Base-by-base conservation (phyloP, 2,329 filamentous ascomycete genomes). In the Pseudogymnoascus sp. region DNA sequence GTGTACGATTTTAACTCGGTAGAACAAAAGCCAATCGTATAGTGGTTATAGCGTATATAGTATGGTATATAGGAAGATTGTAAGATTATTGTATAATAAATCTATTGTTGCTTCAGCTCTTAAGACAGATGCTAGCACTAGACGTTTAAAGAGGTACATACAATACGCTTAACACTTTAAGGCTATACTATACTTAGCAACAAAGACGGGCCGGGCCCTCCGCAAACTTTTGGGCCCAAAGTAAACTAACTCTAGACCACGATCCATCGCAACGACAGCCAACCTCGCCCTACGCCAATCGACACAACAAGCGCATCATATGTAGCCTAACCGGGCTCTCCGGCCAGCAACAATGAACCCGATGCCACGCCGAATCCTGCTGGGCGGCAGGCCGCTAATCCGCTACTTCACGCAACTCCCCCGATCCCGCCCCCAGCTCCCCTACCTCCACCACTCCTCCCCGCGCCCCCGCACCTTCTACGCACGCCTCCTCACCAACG, bases 401-500 rank as follows among this genome's bases (percentile, higher is more conserved):
- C 82, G 84, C 52, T 78, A 77, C 37, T 88, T 88, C 74, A 86
- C 85, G 14, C 80, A 83, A 65, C 71, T 76, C 61, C 72, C 77
- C n/a, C 71, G 75, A 59, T 75, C 78, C 59, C 83, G 86, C 31
- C 86, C 86, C 41, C 85, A 88, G 71, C 76, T 88, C 33, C 83
- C 83, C 35, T 90, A 89, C 75, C 83, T 89, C 59, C 81, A 85
- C 66, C 80, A 83, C 65, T 77, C 83, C 6, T 76, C 81, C 25
- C 63, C 70, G 35, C 65, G 35, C 43, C 73, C 66, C 67, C 79
- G 79, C 65, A 72, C 80, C 31, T 79, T 84, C 45, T 78, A 88
- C 38, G 83, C 84, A 3, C 88, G 93, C 61, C 84, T 90, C 65
- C 83, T 96, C 64, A 91, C 89, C n/a, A 96, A 90, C 0, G 88